Evolutionary conservation across 148 eudicot species (phyloP), one percentile per base, ranked within the genome.

Genomic region (Gaultheria prostrata): DNA sequence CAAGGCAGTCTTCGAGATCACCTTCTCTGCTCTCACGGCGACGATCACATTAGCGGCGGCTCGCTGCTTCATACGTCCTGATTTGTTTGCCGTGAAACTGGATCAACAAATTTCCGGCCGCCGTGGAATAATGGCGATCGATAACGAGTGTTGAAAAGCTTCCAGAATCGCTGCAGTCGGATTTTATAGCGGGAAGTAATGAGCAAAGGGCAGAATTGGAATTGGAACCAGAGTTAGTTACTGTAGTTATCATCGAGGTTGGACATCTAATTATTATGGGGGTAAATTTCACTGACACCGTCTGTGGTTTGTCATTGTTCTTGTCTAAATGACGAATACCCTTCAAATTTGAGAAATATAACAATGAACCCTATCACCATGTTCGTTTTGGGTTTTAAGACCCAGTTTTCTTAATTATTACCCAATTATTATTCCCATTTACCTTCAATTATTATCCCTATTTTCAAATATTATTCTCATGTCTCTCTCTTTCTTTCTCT

Each of bases 11-110:
- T 92, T 91, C 8, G 93, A 88, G 83, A 95, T 90, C 75, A 83
- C 85, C 80, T 88, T 86, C 87, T 92, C 94, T 4, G 98, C 98
- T 82, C 90, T 94, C 14, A 95, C 90, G 56, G 98, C 98, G 8
- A 95, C 97, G 21, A 95, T 90, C 50, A 94, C 93, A 48, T 85
- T 78, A 53, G 86, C 89, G 28, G 93, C 80, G 81, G 86, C 80
- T 45, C 85, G 82, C 20, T 77, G 87, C 14, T 20, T 43, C 67
- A 59, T 26, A 21, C 49, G 35, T 13, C 30, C 32, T 13, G 39
- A 51, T 9, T 8, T 39, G 1, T 18, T 78, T 80, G 84, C 88
- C 86, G 87, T 88, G 89, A 87, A 81, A 80, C 63, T 83, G 73
- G 69, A 14, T 33, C 7, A 3, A 49, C 70, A 48, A 53, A 28